Conservation (phyloP, 805 yeast species). For the Cyberlindnera petersonii region DNA sequence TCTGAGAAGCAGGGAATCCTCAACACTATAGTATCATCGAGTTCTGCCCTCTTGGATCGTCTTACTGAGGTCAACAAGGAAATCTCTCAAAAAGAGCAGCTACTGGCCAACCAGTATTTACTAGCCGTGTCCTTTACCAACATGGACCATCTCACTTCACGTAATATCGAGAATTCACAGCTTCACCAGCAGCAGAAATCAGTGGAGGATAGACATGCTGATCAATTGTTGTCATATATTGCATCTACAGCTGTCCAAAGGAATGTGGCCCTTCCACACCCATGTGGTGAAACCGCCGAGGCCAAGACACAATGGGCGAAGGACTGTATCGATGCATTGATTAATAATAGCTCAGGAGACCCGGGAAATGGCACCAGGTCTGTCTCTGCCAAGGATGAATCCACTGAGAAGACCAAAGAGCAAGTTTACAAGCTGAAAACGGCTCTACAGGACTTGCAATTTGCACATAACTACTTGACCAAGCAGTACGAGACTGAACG, state of each 20-base stretch:
- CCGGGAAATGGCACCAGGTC: not conserved
- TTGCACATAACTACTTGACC: constrained; percentile 66
- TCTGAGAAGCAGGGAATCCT: constrained; percentile 3
- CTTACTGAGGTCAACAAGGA: constrained; percentile 9
- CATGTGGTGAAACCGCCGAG: constrained; percentile 13
- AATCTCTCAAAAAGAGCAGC: constrained; percentile 7
- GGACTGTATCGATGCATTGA: constrained; percentile 22
- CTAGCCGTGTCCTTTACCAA: constrained; percentile 21
- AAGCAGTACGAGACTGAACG: constrained; percentile 67
- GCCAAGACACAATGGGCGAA: constrained; percentile 25
- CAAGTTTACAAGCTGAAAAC: constrained; percentile 37
- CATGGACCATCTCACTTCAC: constrained; percentile 19
- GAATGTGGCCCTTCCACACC: constrained; percentile 22
- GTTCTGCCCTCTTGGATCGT: constrained; percentile 10
- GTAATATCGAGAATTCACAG: not conserved
- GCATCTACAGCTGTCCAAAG: constrained; percentile 27
- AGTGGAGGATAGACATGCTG: constrained; percentile 15
- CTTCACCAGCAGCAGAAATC: constrained; percentile 1
- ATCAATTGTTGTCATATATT: constrained; percentile 25
- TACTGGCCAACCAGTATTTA: constrained; percentile 18
- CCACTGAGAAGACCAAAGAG: constrained; percentile 8
- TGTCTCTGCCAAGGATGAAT: not conserved
- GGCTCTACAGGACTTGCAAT: constrained; percentile 63
- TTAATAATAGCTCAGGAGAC: not conserved
- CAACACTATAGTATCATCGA: constrained; percentile 13